These are phyloP conservation scores for Colletotrichum trifolii DNA, from an alignment of 2,329 filamentous ascomycete species.

Conservation along the genomic window DNA sequence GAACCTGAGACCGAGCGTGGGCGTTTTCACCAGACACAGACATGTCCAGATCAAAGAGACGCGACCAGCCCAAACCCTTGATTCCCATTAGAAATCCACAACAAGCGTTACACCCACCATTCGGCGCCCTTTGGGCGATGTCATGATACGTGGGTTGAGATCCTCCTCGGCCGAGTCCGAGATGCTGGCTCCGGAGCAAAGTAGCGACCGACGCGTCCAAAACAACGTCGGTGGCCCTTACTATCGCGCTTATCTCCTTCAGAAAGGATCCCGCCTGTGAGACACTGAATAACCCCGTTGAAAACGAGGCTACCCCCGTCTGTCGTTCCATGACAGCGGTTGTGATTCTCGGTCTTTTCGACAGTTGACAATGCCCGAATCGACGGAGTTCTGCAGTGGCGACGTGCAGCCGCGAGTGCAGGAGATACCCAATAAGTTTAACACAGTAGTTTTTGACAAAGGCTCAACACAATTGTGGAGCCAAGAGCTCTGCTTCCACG, in stretches of 20 bases:
- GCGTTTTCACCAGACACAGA: constrained; percentile 46
- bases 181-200: constrained; percentile 69
- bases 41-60: constrained; percentile 52
- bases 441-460: neutral
- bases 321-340: constrained; percentile 35
- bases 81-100: constrained; percentile 21
- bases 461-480: too few species aligned
- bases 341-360: constrained; percentile 35
- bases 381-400: constrained; percentile 17
- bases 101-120: constrained; percentile 39
- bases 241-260: constrained; percentile 70
- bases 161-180: constrained; percentile 66
- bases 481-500: too few species aligned
- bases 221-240: constrained; percentile 53
- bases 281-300: constrained; percentile 36
- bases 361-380: constrained; percentile 27
- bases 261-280: constrained; percentile 58
- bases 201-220: constrained; percentile 52
- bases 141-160: constrained; percentile 42
- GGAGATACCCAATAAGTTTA: constrained; percentile 3
- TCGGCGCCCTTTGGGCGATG: constrained; percentile 42
- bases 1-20: constrained; percentile 47
- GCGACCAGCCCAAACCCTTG: constrained; percentile 61
- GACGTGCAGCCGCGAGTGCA: neutral
- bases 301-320: constrained; percentile 18